Percentiles rank a stretch among this genome's conserved stretches.
Evolutionary conservation across 129 eudicot genomes (phyloP).

Genomic region (Artemisia tridentata): DNA sequence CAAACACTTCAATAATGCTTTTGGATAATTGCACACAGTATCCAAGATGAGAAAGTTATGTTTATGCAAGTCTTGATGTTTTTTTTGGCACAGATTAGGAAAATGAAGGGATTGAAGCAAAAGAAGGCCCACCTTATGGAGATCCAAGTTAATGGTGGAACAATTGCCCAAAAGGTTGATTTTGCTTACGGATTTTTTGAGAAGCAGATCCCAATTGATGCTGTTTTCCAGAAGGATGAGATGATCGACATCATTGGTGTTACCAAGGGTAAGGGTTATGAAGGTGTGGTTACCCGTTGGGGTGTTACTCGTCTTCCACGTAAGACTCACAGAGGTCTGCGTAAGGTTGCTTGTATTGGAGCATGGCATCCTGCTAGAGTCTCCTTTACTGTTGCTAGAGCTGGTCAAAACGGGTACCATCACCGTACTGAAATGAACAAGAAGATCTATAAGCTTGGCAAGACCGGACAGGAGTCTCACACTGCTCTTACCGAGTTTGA

Average conservation of each 20-base stretch:
- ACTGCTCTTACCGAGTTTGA: constrained; percentile 69
- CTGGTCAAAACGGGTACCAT: constrained; percentile 80
- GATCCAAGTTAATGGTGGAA: constrained; percentile 70
- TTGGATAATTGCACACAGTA: too few relatives aligned
- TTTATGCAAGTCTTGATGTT: not conserved
- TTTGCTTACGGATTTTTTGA: constrained; percentile 63
- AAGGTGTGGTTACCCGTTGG: constrained; percentile 83
- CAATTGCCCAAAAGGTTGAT: constrained; percentile 63
- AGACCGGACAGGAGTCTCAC: constrained; percentile 58
- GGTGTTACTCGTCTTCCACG: constrained; percentile 73
- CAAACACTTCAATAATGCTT: too few relatives aligned
- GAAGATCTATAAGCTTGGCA: constrained; percentile 69
- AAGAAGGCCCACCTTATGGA: constrained; percentile 82
- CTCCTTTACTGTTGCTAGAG: constrained; percentile 74
- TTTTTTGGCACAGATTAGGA: constrained; percentile 42
- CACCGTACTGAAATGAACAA: constrained; percentile 80
- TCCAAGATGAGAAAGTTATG: too few relatives aligned
- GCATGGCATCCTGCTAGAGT: constrained; percentile 79
- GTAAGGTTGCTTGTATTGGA: constrained; percentile 81
- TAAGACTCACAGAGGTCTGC: constrained; percentile 80
- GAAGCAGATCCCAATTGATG: constrained; percentile 62
- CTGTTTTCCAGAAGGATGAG: constrained; percentile 76
- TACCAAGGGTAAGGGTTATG: constrained; percentile 74
- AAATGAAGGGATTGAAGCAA: constrained; percentile 75
- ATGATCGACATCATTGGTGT: constrained; percentile 70